Conservation (phyloP, 495 filamentous ascomycete species). For the Podospora australis region DNA sequence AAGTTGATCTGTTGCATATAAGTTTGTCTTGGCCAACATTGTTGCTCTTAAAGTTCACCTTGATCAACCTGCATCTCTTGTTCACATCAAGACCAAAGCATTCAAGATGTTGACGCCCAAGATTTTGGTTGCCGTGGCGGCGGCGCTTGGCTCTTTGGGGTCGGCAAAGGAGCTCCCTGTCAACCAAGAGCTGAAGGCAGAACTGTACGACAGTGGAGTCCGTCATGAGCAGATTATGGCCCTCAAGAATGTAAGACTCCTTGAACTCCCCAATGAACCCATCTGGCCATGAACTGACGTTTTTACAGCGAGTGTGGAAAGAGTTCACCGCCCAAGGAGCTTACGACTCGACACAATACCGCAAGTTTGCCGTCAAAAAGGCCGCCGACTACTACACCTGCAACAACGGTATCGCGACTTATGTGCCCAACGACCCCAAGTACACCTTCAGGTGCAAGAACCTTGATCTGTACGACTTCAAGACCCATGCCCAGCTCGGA, state of each 20-base stretch:
- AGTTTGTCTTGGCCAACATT: neutral
- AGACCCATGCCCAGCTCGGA: conserved; percentile 44
- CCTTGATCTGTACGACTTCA: conserved; percentile 50
- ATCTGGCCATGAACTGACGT: conserved; percentile 1
- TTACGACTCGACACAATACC: conserved; percentile 34
- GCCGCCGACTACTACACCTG: conserved; percentile 31
- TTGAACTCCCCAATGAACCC: neutral
- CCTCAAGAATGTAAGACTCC: conserved; percentile 30
- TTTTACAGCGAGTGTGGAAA: conserved; percentile 24
- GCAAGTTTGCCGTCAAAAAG: conserved; percentile 18
- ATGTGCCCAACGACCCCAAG: conserved; percentile 35
- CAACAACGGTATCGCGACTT: conserved; percentile 39
- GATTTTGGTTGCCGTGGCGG: conserved; percentile 22
- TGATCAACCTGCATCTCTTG: neutral
- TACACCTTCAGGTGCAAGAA: conserved; percentile 48
- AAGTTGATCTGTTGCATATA: too few species aligned
- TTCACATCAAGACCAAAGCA: neutral
- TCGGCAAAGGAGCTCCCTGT: conserved; percentile 29
- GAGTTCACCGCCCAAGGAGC: conserved; percentile 29
- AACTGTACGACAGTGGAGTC: conserved; percentile 40
- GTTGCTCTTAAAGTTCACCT: neutral
- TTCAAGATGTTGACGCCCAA: conserved; percentile 1
- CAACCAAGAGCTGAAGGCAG: conserved; percentile 18
- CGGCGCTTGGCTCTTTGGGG: conserved; percentile 26
- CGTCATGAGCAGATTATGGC: conserved; percentile 42